Percentiles rank a stretch among this genome's conserved stretches.
These are phyloP conservation scores for Citropsis articulata DNA, from an alignment of 345 rosid genomes.

Conservation along the genomic window DNA sequence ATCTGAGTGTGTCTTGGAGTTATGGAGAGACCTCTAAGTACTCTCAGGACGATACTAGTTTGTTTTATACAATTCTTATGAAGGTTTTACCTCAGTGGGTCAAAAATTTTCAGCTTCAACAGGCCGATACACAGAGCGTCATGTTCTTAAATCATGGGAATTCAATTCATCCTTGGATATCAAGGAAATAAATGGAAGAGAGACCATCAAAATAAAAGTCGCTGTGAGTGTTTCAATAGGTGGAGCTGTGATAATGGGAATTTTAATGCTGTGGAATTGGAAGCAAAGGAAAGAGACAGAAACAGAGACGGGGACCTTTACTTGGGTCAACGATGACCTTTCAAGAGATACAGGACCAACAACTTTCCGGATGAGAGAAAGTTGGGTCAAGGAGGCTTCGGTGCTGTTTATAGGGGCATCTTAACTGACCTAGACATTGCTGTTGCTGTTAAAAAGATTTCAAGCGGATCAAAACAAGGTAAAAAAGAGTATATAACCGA, in stretches of 20 bases:
- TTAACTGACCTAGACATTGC: constrained; percentile 14
- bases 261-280: not conserved
- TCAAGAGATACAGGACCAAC: constrained; percentile 36
- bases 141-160: constrained; percentile 32
- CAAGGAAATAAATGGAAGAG: not conserved
- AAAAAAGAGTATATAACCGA: constrained; percentile 27
- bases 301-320: not conserved
- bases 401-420: constrained; percentile 37
- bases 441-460: constrained; percentile 42
- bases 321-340: constrained; percentile 35
- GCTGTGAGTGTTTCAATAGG: constrained; percentile 14
- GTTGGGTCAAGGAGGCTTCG: constrained; percentile 48
- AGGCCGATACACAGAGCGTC: not conserved
- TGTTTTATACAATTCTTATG: constrained; percentile 23
- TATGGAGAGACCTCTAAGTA: not conserved
- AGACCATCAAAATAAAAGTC: not conserved
- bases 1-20: constrained; percentile 31
- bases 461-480: constrained; percentile 34
- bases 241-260: not conserved
- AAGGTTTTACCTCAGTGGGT: constrained; percentile 34
- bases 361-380: constrained; percentile 32
- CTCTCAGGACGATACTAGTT: constrained; percentile 18
- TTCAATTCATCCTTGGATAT: constrained; percentile 31
- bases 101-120: constrained; percentile 34
- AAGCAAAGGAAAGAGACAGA: not conserved